These are phyloP conservation scores for Coniochaeta ligniaria DNA, from an alignment of 2,329 filamentous ascomycete species.

Conservation along the genomic window DNA sequence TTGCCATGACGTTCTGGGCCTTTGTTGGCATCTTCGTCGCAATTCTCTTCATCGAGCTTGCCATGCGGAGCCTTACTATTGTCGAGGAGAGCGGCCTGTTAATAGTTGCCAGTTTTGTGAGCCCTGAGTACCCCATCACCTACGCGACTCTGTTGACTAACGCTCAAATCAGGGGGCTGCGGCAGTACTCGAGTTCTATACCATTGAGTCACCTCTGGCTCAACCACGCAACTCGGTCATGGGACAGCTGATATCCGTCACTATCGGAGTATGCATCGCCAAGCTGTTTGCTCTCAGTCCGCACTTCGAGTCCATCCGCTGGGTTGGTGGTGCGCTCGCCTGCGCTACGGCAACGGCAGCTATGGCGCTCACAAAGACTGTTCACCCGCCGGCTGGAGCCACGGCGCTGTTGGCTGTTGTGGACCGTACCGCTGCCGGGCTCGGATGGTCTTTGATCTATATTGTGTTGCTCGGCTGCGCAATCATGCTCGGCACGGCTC, in stretches of 20 bases:
- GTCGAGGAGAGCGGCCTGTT: constrained; percentile 47
- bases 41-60: constrained; percentile 51
- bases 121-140: constrained; percentile 20
- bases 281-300: constrained; percentile 55
- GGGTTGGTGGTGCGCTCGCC: constrained; percentile 57
- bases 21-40: constrained; percentile 58
- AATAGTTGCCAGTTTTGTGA: constrained; percentile 64
- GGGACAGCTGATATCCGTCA: constrained; percentile 57
- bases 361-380: constrained; percentile 65
- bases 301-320: constrained; percentile 44
- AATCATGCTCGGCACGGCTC: constrained; percentile 55
- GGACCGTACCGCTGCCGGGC: constrained; percentile 39
- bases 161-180: constrained; percentile 52
- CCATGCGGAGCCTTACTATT: constrained; percentile 44
- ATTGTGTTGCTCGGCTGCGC: constrained; percentile 52
- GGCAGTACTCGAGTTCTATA: constrained; percentile 68
- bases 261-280: constrained; percentile 53
- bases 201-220: constrained; percentile 63
- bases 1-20: constrained; percentile 54
- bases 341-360: constrained; percentile 55
- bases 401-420: constrained; percentile 64
- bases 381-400: constrained; percentile 69
- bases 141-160: background rate
- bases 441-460: constrained; percentile 66
- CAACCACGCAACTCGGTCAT: constrained; percentile 65